Evolutionary conservation across 2,329 filamentous ascomycete species (phyloP).

Genomic region (Chaetothyriales sp.): DNA sequence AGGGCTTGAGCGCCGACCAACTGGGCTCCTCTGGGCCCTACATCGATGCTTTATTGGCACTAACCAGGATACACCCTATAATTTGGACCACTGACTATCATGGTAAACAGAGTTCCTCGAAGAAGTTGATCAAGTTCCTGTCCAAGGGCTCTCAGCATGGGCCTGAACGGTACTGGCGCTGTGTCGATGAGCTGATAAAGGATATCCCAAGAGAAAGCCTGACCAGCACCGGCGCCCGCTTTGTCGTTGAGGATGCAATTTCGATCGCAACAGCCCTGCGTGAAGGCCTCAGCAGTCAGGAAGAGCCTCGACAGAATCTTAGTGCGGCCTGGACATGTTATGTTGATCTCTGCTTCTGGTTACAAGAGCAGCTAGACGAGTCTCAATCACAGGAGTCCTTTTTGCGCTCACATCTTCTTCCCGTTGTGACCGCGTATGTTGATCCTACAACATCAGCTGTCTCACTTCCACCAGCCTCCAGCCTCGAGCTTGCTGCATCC

Average conservation of each 20-base stretch:
- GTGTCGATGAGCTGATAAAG: slow-evolving; percentile 46
- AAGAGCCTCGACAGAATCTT: slow-evolving; percentile 55
- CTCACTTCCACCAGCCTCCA: slow-evolving; percentile 31
- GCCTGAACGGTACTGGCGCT: slow-evolving; percentile 55
- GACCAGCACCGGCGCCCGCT: slow-evolving; percentile 9
- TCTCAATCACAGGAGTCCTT: slow-evolving; percentile 34
- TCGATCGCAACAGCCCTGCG: slow-evolving; percentile 53
- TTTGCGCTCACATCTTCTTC: slow-evolving; percentile 33
- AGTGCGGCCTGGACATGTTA: slow-evolving; percentile 62
- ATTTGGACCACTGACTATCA: slow-evolving; percentile 57
- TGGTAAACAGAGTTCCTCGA: slow-evolving; percentile 40
- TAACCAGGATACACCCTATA: slow-evolving; percentile 51
- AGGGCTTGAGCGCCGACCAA: slow-evolving; percentile 59
- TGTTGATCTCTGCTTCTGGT: slow-evolving; percentile 44
- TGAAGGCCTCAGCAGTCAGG: slow-evolving; percentile 54
- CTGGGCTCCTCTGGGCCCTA: slow-evolving; percentile 58
- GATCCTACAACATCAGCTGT: slow-evolving; percentile 29
- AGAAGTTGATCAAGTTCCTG: slow-evolving; percentile 54
- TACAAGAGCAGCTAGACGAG: slow-evolving; percentile 34
- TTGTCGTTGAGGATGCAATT: slow-evolving; percentile 35
- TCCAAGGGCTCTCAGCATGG: slow-evolving; percentile 75
- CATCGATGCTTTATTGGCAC: slow-evolving; percentile 46
- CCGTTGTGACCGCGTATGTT: slow-evolving; percentile 40
- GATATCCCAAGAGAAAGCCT: slow-evolving; percentile 35
- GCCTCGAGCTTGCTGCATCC: slow-evolving; percentile 25